Conservation (phyloP, 1,139 yeast genomes). For the Diutina scorzettiae region DNA sequence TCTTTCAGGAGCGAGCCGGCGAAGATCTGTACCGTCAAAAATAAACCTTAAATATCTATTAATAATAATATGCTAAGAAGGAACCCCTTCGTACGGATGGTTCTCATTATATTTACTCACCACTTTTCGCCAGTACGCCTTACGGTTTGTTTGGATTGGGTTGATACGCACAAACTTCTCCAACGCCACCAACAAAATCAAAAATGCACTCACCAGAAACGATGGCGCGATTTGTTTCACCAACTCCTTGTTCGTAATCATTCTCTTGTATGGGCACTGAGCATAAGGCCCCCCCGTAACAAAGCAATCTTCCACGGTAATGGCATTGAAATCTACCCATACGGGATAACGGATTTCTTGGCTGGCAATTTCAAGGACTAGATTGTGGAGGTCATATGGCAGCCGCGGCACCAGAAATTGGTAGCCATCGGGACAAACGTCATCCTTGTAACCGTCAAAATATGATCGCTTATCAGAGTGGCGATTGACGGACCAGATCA, state of each 20-base stretch:
- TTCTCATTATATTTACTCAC: constrained; percentile 26
- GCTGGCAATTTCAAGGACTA: constrained; percentile 9
- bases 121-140: constrained; percentile 27
- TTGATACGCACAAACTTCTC: constrained; percentile 23
- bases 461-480: constrained; percentile 25
- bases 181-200: constrained; percentile 10
- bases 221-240: constrained; percentile 59
- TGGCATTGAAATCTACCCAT: constrained; percentile 82
- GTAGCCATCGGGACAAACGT: constrained; percentile 39
- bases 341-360: constrained; percentile 21
- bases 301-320: constrained; percentile 70
- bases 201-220: constrained; percentile 38
- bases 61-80: constrained; percentile 14
- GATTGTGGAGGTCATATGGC: constrained; percentile 8
- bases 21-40: constrained; percentile 1
- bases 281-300: constrained; percentile 76
- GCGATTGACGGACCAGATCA: constrained; percentile 35
- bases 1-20: constrained; percentile 5
- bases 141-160: constrained; percentile 32
- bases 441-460: constrained; percentile 32
- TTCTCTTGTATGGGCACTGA: constrained; percentile 61
- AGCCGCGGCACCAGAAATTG: constrained; percentile 46
- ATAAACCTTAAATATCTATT: neutral
- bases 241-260: constrained; percentile 43
- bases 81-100: constrained; percentile 34